These are phyloP conservation scores for Debaryomyces udenii DNA, from an alignment of 1,139 yeast species.

Conservation along the genomic window DNA sequence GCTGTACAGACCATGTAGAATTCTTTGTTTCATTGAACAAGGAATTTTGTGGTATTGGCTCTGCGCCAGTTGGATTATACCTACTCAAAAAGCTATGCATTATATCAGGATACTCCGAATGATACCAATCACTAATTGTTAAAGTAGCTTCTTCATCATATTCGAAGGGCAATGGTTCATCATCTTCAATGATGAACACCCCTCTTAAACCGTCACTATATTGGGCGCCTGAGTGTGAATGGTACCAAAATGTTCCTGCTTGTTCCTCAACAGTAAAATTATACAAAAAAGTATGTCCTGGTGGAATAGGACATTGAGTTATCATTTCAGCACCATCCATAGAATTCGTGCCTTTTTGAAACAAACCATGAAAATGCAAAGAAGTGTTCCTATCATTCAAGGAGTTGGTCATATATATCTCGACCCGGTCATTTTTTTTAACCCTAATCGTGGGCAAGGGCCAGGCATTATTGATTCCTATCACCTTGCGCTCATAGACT, in stretches of 20 bases:
- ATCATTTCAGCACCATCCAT: constrained; percentile 91
- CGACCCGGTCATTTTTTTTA: constrained; percentile 74
- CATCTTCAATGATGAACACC: constrained; percentile 64
- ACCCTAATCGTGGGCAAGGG: constrained; percentile 83
- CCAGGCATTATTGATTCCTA: constrained; percentile 81
- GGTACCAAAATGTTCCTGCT: constrained; percentile 93
- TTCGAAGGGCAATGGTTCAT: constrained; percentile 54
- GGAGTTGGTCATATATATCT: constrained; percentile 69
- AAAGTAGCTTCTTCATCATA: constrained; percentile 78
- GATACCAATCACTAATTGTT: constrained; percentile 84
- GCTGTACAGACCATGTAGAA: constrained; percentile 69
- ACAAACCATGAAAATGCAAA: constrained; percentile 90
- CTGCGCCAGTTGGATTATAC: constrained; percentile 95
- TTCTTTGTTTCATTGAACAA: constrained; percentile 79
- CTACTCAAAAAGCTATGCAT: constrained; percentile 59
- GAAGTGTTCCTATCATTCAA: constrained; percentile 69
- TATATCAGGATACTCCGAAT: constrained; percentile 57
- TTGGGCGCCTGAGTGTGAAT: constrained; percentile 83
- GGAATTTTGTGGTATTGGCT: constrained; percentile 84
- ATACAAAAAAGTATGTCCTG: constrained; percentile 67
- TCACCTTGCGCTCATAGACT: constrained; percentile 58
- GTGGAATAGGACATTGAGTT: constrained; percentile 85
- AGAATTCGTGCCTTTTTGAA: constrained; percentile 69
- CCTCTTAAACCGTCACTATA: constrained; percentile 94
- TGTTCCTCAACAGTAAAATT: constrained; percentile 85